Conservation (phyloP, 2,329 filamentous ascomycete genomes). For the Aspergillus clavatus region DNA sequence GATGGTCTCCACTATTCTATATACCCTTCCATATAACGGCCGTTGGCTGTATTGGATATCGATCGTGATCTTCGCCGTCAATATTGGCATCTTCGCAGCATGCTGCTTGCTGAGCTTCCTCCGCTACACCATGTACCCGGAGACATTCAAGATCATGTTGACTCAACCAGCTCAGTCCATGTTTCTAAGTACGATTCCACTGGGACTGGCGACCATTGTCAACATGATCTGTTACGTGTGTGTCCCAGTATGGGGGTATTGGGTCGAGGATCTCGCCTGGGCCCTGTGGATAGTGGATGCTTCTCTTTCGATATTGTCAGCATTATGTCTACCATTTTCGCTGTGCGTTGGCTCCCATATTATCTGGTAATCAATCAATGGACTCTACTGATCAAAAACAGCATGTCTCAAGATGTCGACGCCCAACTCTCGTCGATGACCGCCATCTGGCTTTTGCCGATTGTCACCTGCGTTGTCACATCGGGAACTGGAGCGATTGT, state of each 20-base stretch:
- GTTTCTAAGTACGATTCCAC: slow-evolving; percentile 62
- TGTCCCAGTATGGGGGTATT: slow-evolving; percentile 52
- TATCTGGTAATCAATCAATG: not conserved
- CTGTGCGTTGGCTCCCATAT: slow-evolving; percentile 41
- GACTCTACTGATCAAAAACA: not conserved
- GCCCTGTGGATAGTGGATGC: slow-evolving; percentile 54
- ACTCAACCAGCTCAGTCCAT: slow-evolving; percentile 59
- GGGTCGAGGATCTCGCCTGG: slow-evolving; percentile 52
- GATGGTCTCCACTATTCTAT: slow-evolving; percentile 23
- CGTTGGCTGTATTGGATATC: slow-evolving; percentile 26
- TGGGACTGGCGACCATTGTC: slow-evolving; percentile 62
- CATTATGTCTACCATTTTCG: slow-evolving; percentile 51
- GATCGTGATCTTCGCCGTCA: slow-evolving; percentile 20
- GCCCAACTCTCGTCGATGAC: slow-evolving; percentile 51
- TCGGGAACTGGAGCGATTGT: slow-evolving; percentile 58
- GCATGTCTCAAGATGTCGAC: not conserved
- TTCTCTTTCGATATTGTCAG: slow-evolving; percentile 44
- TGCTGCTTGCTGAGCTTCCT: slow-evolving; percentile 47
- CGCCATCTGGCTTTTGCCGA: slow-evolving; percentile 59
- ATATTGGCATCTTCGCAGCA: slow-evolving; percentile 23
- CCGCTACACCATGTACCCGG: slow-evolving; percentile 59
- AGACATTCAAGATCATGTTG: slow-evolving; percentile 61
- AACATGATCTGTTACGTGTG: slow-evolving; percentile 58
- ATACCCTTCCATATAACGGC: slow-evolving; percentile 24
- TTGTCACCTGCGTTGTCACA: slow-evolving; percentile 61